Base-by-base conservation (phyloP, 1,139 yeast genomes). In the Hyphopichia khmerensis region DNA sequence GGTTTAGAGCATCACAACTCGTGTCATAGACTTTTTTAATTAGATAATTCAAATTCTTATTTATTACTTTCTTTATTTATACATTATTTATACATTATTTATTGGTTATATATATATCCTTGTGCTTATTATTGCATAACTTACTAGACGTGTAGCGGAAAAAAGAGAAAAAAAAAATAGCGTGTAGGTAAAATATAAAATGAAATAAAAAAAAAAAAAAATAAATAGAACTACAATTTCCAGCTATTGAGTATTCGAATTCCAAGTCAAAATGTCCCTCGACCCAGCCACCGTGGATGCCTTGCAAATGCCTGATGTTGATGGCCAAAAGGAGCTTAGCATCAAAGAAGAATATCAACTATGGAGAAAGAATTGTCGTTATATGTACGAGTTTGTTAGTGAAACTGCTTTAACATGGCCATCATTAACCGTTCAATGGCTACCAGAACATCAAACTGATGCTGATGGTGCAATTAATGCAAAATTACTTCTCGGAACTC, bases 341-440 rank as follows among this genome's bases (percentile, higher is more conserved):
- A 74, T 79, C 45, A 69, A 84, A 44, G 89, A 84, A 49, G 93
- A 86, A 57, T 86, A 86, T 56, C 81, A 83, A 48, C 61, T 85
- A 49, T 87, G 95, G 95, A 73, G 88, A 48, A 81, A 85, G 56
- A 86, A 85, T 56, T 85, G 90, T 48, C 82, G 88, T 13, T 80
- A 75, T 53, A 83, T 86, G 89, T 87, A 87, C 52, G 89, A 85
- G 56, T 85, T 84, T 59, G 87, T 86, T 27, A 81, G 86, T 44
- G 93, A 86, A 55, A 84, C 91, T 0, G 87, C 87, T 2, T 64
- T 86, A 39, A 77, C 84, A 9, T 87, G 95, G 95, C 95, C 95
- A 1, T 83, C 91, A 3, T 67, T 86, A 41, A 84, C 93, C 2
- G 74, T 85, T 2, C 87, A 86, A 63, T 86, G 93, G 89, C 64